Evolutionary conservation across 768 basidiomycete species (phyloP).

Genomic region (Psilocybe sp.): DNA sequence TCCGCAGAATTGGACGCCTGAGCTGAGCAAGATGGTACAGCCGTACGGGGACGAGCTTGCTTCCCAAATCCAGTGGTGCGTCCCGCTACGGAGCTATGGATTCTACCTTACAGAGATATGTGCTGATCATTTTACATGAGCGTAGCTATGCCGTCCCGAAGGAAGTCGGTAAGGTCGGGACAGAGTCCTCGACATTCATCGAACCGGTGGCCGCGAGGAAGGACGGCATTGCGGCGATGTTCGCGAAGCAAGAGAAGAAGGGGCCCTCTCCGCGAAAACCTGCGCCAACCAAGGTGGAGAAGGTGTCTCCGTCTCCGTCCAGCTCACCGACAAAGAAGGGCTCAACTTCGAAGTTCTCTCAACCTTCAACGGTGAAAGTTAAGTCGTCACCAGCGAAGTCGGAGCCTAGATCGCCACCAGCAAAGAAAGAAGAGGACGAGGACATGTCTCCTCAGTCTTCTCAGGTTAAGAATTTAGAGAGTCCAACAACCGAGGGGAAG

Average conservation of each 20-base stretch:
- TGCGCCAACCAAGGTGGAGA: neutral
- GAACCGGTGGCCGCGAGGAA: constrained; percentile 75
- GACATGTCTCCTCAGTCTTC: neutral
- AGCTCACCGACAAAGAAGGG: too few species aligned
- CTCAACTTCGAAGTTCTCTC: too few species aligned
- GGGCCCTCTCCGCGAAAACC: neutral
- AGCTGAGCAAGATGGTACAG: constrained; percentile 56
- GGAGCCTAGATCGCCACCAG: too few species aligned
- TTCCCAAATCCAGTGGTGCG: constrained; percentile 65
- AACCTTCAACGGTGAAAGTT: too few species aligned
- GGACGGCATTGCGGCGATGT: constrained; percentile 86
- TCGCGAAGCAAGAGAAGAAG: constrained; percentile 53
- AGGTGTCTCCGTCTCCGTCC: too few species aligned
- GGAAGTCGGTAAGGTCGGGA: constrained; percentile 90
- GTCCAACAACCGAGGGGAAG: neutral
- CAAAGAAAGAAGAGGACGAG: too few species aligned
- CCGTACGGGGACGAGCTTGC: constrained; percentile 50
- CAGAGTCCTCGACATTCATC: constrained; percentile 78
- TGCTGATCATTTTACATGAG: neutral
- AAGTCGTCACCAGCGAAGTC: too few species aligned
- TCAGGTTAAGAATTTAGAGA: neutral
- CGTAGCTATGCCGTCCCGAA: constrained; percentile 82
- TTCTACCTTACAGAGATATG: neutral
- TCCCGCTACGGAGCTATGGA: constrained; percentile 3
- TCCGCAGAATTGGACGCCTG: constrained; percentile 58